Percentiles rank a stretch among this genome's conserved stretches.
These are phyloP conservation scores for Hypoxylon trugodes DNA, from an alignment of 495 filamentous ascomycete species.

Conservation along the genomic window DNA sequence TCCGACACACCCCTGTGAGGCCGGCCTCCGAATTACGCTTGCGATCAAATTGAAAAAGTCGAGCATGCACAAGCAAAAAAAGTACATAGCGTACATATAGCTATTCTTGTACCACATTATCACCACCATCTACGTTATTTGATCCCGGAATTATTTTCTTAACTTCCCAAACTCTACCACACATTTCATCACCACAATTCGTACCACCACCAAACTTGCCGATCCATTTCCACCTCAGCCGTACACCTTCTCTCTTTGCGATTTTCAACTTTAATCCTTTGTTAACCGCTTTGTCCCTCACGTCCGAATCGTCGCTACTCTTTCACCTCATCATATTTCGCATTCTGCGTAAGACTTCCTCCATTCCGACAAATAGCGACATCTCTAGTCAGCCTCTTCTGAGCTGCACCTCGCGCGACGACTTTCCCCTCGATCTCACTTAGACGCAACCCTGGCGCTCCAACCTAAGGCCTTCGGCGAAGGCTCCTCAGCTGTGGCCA, in stretches of 20 bases:
- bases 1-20: conserved; percentile 22
- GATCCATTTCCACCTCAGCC: not conserved
- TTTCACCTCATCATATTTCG: conserved; percentile 22
- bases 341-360: not conserved
- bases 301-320: conserved; percentile 7
- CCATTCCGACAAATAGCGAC: not conserved
- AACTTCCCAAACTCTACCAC: conserved; percentile 20
- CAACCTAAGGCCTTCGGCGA: conserved; percentile 59
- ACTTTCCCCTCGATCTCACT: conserved; percentile 10
- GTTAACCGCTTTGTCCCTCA: conserved; percentile 14
- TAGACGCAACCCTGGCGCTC: conserved; percentile 63
- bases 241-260: not conserved
- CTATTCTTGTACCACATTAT: conserved; percentile 23
- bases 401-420: conserved; percentile 1
- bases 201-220: not conserved
- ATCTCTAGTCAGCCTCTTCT: not conserved
- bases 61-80: conserved; percentile 10
- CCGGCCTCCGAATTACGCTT: conserved; percentile 35
- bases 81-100: conserved; percentile 11
- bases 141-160: conserved; percentile 24
- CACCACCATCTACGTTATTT: conserved; percentile 39
- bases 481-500: conserved; percentile 63
- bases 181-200: conserved; percentile 10
- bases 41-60: conserved; percentile 12
- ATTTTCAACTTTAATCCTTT: not conserved